Evolutionary conservation across 768 basidiomycete genomes (phyloP).

Genomic region (Macrocybe gigantea): DNA sequence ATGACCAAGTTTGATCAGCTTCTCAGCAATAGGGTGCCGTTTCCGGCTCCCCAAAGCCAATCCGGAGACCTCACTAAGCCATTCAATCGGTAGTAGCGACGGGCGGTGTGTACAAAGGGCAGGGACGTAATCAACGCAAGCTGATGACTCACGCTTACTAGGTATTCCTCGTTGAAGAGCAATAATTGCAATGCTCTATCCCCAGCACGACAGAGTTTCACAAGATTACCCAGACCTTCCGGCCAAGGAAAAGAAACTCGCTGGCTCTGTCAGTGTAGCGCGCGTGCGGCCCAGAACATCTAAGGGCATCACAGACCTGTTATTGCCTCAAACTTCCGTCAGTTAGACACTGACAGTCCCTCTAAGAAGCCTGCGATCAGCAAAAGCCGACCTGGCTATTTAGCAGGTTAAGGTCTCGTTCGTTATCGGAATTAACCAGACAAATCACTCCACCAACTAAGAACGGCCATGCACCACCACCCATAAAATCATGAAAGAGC

Average conservation of each 20-base stretch:
- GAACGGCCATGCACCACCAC: conserved; percentile 88
- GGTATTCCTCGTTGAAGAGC: conserved; percentile 90
- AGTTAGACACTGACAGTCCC: conserved; percentile 78
- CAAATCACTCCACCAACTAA: conserved; percentile 93
- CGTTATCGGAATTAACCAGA: conserved; percentile 96
- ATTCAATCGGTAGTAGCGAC: conserved; percentile 90
- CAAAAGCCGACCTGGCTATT: conserved; percentile 41
- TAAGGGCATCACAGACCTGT: conserved; percentile 90
- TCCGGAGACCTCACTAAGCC: too few relatives aligned
- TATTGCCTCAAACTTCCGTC: conserved; percentile 87
- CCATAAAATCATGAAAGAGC: conserved; percentile 72
- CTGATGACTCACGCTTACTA: conserved; percentile 87
- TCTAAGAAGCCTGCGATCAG: conserved; percentile 80
- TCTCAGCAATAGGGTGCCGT: too few relatives aligned
- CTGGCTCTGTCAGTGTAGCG: conserved; percentile 88
- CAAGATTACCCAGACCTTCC: conserved; percentile 60
- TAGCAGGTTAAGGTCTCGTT: conserved; percentile 57
- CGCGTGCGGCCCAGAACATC: conserved; percentile 86
- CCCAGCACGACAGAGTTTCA: conserved; percentile 78
- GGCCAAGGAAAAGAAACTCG: conserved; percentile 69
- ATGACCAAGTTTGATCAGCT: too few relatives aligned
- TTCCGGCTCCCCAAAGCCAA: too few relatives aligned
- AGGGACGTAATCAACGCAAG: conserved; percentile 87
- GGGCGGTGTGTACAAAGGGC: conserved; percentile 57
- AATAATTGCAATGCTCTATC: conserved; percentile 91